Evolutionary conservation across 108 stramenopile species (phyloP), one percentile per base, ranked within the genome.

Genomic region (Mediolabrus comicus): DNA sequence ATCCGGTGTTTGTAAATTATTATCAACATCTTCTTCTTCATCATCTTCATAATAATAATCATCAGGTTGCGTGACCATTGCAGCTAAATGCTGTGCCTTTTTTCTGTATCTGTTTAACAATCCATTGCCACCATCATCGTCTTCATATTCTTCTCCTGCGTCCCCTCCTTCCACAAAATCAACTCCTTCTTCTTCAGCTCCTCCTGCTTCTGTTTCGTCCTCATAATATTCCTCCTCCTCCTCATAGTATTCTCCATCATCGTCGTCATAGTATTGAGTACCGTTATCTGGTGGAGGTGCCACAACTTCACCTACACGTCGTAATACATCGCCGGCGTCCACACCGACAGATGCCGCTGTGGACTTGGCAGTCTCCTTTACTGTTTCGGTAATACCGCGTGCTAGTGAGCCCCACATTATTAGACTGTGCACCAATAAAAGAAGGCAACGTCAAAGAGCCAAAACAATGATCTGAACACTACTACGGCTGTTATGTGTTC

Each of bases 341-440:
- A 69, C 62, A n/a, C 64, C 26, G 51, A 25, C 64, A 13, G 54
- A 32, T 5, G 53, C 71, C 6, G 75, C 80, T 0, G 75, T 71
- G 58, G 67, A 60, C 8, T 64, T 36, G 65, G 80, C 80, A 12
- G 80, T 72, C 26, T 70, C 69, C 24, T 54, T 60, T 0, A 73
- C 79, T 2, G 66, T 62, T 27, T 68, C 67, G 46, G 80, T 72
- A 57, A 77, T 77, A 12, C 75, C 71, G 19, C 80, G 70, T 0
- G 80, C 80, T 19, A 81, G 59, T 9, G 65, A 72, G 59, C 80
- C 80, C 80, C 80, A 81, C 80, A 81, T 81, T 59, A n/a, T n/a
- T n/a, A n/a, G n/a, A n/a, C n/a, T n/a, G n/a, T n/a, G n/a, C n/a
- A n/a, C n/a, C n/a, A n/a, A n/a, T n/a, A n/a, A n/a, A n/a, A n/a